Evolutionary conservation across 2,329 filamentous ascomycete species (phyloP), one percentile per base, ranked within the genome.

Genomic region (Aspergillus cejpii): DNA sequence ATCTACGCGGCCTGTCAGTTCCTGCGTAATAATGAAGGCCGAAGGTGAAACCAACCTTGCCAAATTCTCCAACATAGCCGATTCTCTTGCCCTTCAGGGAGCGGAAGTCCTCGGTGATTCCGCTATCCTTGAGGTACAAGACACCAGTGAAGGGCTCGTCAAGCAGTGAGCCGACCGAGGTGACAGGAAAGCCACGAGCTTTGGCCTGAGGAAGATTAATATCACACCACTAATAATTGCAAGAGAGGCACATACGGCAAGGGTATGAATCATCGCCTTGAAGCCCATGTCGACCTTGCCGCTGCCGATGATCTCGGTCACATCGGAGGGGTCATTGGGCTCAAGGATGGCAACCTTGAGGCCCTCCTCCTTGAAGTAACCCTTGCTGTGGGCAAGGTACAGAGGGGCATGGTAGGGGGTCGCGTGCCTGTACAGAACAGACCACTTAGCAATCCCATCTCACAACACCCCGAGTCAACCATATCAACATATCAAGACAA

Each of bases 221-320:
- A n/a, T n/a, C n/a, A n/a, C n/a, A n/a, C n/a, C n/a, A n/a, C n/a
- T n/a, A n/a, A n/a, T n/a, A n/a, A n/a, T n/a, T n/a, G n/a, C n/a
- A n/a, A n/a, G n/a, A n/a, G n/a, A 34, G 1, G 6, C 10, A 64
- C 73, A 50, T 67, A 83, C 80, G 44, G 84, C 84, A 48, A 89
- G 76, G 6, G 84, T 88, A 61, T 89, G 85, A 55, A 89, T 89
- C 84, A 89, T 88, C 53, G 85, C 84, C 67, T 88, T 89, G 76
- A 86, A 87, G 36, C 84, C 85, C 59, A 88, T 78, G 60, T 88
- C 84, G 39, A 87, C 81, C 61, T 87, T 87, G 49, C 80, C 81
- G 44, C 77, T 81, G 47, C 85, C 85, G 53, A 89, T 85, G 64
- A 89, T 87, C 64, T 88, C 85, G 50, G 85, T 89, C 51, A 89